These are phyloP conservation scores for Sporothrix brunneoviolacea DNA, from an alignment of 2,329 filamentous ascomycete species.

Conservation along the genomic window DNA sequence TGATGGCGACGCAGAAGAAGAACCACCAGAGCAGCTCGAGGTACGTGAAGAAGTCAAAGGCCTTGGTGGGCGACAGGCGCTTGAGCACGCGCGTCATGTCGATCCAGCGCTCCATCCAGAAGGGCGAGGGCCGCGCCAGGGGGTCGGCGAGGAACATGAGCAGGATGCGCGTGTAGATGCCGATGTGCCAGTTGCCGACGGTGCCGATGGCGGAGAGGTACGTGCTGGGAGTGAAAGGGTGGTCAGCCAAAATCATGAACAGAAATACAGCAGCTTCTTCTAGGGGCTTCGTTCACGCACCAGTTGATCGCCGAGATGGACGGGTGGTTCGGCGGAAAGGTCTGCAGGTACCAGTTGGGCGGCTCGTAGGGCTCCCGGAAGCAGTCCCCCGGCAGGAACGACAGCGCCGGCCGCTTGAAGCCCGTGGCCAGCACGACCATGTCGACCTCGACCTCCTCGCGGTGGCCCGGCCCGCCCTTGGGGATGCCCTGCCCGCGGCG, in stretches of 20 bases:
- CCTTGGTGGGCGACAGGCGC: constrained; percentile 59
- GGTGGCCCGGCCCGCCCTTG: constrained; percentile 64
- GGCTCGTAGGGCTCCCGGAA: constrained; percentile 69
- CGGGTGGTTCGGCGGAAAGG: constrained; percentile 69
- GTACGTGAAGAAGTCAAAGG: constrained; percentile 88
- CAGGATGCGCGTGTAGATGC: constrained; percentile 78
- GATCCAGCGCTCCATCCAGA: constrained; percentile 81
- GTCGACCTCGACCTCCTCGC: constrained; percentile 62
- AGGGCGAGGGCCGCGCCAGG: constrained; percentile 61
- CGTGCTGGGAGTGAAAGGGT: constrained; percentile 44
- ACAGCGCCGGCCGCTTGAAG: constrained; percentile 65
- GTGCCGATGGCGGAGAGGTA: constrained; percentile 75
- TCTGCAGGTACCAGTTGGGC: constrained; percentile 84
- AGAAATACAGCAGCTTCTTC: neutral
- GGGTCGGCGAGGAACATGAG: constrained; percentile 83
- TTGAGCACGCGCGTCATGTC: constrained; percentile 74
- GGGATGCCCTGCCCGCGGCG: constrained; percentile 65
- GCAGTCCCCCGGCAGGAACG: constrained; percentile 65
- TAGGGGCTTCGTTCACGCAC: constrained; percentile 13
- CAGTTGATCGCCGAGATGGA: constrained; percentile 72
- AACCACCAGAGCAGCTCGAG: constrained; percentile 83
- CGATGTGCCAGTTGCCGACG: constrained; percentile 83
- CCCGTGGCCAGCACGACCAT: constrained; percentile 80
- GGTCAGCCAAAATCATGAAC: too few relatives aligned
- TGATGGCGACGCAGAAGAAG: constrained; percentile 67